phyloP scores from a whole-genome alignment of 768 basidiomycete genomes.

The Nevesoporus exiguus region DNA sequence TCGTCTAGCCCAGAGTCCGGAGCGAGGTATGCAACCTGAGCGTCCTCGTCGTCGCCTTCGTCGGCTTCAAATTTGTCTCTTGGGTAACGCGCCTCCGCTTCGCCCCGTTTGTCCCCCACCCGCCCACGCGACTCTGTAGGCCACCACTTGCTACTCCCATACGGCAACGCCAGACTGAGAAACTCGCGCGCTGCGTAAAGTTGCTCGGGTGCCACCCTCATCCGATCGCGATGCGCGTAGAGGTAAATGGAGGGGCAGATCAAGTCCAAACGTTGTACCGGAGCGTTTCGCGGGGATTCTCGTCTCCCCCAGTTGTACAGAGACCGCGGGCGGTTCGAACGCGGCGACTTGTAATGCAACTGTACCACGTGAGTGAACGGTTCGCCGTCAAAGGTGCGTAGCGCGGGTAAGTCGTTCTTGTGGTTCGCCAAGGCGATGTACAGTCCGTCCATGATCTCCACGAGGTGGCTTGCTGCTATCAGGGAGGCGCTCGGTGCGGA shows the following conservation, averaged over 20 bases:
- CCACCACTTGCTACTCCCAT: constrained; percentile 9
- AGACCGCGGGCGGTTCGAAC: not conserved
- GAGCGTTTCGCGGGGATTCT: not conserved
- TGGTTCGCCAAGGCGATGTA: constrained; percentile 22
- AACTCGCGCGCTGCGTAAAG: constrained; percentile 43
- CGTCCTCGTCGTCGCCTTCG: not conserved
- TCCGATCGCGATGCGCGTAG: not conserved
- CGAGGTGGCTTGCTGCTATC: constrained; percentile 3
- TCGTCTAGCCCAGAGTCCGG: not conserved
- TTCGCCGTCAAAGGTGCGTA: constrained; percentile 10
- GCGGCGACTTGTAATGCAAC: not conserved
- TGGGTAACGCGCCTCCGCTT: no score
- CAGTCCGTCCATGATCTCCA: constrained; percentile 8
- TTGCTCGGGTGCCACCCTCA: constrained; percentile 32
- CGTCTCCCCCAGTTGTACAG: not conserved
- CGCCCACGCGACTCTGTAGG: not conserved
- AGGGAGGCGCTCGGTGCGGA: not conserved
- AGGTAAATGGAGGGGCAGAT: not conserved
- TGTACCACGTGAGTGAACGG: constrained; percentile 23
- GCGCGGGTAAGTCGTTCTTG: constrained; percentile 2
- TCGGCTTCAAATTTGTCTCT: not conserved
- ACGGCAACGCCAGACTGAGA: constrained; percentile 39
- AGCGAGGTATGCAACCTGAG: constrained; percentile 3
- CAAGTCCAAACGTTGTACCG: not conserved
- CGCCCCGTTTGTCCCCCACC: not conserved